These are phyloP conservation scores for Ascochyta fabae DNA, from an alignment of 2,329 filamentous ascomycete species.

Conservation along the genomic window DNA sequence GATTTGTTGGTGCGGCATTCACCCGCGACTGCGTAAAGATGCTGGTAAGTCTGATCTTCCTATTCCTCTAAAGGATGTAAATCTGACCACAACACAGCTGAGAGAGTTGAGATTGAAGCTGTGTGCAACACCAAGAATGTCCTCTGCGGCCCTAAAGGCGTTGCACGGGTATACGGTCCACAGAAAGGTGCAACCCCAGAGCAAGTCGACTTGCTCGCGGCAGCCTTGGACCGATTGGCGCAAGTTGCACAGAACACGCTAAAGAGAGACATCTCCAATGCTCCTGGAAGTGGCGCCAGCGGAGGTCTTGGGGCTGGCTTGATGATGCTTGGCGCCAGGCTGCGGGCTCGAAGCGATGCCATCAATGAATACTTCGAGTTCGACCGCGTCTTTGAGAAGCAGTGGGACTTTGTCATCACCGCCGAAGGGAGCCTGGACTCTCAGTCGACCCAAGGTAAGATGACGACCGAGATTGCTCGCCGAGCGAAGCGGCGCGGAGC, in stretches of 20 bases:
- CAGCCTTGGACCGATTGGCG: conserved; percentile 54
- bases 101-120: conserved; percentile 54
- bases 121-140: conserved; percentile 61
- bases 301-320: conserved; percentile 61
- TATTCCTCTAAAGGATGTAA: neutral
- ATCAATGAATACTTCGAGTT: conserved; percentile 60
- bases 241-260: conserved; percentile 44
- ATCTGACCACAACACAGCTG: conserved; percentile 19
- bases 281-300: conserved; percentile 59
- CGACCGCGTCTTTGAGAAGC: conserved; percentile 53
- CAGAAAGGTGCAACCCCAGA: conserved; percentile 58
- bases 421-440: conserved; percentile 61
- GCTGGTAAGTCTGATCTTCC: conserved; percentile 22
- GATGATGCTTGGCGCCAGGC: conserved; percentile 54
- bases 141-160: conserved; percentile 57
- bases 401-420: conserved; percentile 59
- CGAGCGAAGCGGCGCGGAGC: conserved; percentile 55
- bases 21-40: conserved; percentile 45
- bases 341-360: conserved; percentile 58
- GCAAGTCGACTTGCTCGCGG: conserved; percentile 53
- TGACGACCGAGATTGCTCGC: conserved; percentile 60
- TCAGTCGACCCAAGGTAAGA: conserved; percentile 60
- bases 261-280: conserved; percentile 45
- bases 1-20: conserved; percentile 51
- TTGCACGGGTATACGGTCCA: conserved; percentile 59